Evolutionary conservation across 2,329 filamentous ascomycete genomes (phyloP).

Genomic region (Nemania abortiva): DNA sequence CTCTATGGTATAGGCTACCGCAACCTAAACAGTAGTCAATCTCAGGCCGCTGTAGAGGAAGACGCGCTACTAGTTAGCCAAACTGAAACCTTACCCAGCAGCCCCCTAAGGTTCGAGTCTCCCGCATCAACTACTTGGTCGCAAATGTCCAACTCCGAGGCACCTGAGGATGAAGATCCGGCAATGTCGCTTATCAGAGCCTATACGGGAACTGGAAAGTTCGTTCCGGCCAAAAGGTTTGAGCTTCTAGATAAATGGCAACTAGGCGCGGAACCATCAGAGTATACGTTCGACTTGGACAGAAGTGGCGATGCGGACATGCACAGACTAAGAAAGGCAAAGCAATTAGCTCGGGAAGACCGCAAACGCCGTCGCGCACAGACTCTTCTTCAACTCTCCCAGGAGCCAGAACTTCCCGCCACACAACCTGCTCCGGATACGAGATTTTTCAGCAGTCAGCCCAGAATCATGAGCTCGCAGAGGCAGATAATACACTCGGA

Average conservation of each 20-base stretch:
- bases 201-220: conserved; percentile 50
- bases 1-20: conserved; percentile 43
- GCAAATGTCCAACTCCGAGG: conserved; percentile 36
- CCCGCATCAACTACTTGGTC: conserved; percentile 37
- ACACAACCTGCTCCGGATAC: conserved; percentile 47
- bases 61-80: conserved; percentile 46
- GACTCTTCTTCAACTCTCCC: conserved; percentile 46
- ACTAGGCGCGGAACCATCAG: conserved; percentile 42
- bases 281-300: conserved; percentile 50
- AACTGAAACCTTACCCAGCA: conserved; percentile 41
- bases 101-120: conserved; percentile 42
- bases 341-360: conserved; percentile 45
- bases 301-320: conserved; percentile 45
- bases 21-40: conserved; percentile 24
- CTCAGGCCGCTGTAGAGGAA: conserved; percentile 38
- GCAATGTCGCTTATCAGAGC: conserved; percentile 48
- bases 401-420: conserved; percentile 46
- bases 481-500: conserved; percentile 43
- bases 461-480: conserved; percentile 42
- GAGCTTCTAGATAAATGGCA: conserved; percentile 49
- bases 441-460: conserved; percentile 47
- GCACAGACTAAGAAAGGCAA: conserved; percentile 45
- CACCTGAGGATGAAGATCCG: conserved; percentile 43
- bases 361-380: conserved; percentile 51
- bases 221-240: conserved; percentile 42